Conservation (phyloP, 176 grass and related monocot species). For the Oryza officinalis region DNA sequence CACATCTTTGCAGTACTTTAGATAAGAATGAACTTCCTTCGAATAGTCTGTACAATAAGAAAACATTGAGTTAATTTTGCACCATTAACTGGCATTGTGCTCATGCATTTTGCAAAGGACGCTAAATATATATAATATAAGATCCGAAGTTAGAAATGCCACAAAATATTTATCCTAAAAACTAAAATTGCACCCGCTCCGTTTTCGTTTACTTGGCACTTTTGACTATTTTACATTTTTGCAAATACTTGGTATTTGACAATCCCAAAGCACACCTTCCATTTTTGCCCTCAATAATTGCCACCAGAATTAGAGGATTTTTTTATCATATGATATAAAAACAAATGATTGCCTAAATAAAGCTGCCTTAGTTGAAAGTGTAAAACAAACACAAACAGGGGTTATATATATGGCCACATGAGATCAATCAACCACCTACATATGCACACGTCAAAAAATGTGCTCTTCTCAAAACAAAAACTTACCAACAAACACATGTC, state of each 20-base stretch:
- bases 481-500: neutral
- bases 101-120: neutral
- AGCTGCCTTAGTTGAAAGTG: neutral
- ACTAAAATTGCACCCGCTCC: neutral
- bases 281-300: neutral
- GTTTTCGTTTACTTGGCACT: neutral
- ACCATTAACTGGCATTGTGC: neutral
- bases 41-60: constrained; percentile 64
- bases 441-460: neutral
- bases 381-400: neutral
- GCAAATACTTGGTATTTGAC: neutral
- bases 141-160: neutral
- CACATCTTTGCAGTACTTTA: constrained; percentile 81
- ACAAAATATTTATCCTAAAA: neutral
- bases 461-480: neutral
- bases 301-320: neutral
- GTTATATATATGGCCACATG: neutral
- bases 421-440: neutral
- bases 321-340: neutral
- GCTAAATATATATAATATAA: neutral
- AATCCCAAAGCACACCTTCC: neutral
- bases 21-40: constrained; percentile 66
- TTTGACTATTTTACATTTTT: neutral
- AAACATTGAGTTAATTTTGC: constrained; percentile 11
- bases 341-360: neutral